A percentile compares a stretch with the other conserved stretches of the same genome.
Evolutionary conservation across 768 basidiomycete species (phyloP).

Genomic region (Amanita fuliginea): DNA sequence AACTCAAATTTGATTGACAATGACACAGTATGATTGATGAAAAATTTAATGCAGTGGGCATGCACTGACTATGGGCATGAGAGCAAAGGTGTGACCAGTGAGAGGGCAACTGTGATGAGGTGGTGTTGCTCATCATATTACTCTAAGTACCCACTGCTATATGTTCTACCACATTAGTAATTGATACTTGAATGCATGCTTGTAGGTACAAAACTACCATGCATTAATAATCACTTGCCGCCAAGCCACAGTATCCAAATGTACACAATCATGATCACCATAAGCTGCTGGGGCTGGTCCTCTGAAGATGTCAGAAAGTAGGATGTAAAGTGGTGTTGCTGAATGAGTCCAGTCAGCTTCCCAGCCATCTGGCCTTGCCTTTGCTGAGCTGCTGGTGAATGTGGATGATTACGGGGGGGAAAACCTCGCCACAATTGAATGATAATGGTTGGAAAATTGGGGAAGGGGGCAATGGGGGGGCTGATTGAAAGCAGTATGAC

Average conservation of each 20-base stretch:
- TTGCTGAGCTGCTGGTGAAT: slow-evolving; percentile 2
- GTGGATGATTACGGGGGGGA: background rate
- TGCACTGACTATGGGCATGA: too few species aligned
- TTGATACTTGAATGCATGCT: too few species aligned
- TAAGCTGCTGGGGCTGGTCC: slow-evolving; percentile 8
- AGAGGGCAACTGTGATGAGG: too few species aligned
- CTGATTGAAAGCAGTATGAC: slow-evolving; percentile 12
- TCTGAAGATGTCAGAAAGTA: slow-evolving; percentile 12
- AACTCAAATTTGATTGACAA: too few species aligned
- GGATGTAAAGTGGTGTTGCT: slow-evolving; percentile 9
- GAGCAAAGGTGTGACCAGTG: too few species aligned
- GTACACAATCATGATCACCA: slow-evolving; percentile 8
- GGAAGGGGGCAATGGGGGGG: slow-evolving; percentile 7
- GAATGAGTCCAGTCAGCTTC: slow-evolving; percentile 11
- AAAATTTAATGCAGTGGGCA: too few species aligned
- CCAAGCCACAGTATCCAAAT: slow-evolving; percentile 9
- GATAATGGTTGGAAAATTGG: slow-evolving; percentile 7
- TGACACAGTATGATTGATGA: too few species aligned
- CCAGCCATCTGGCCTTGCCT: slow-evolving; percentile 9
- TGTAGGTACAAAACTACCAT: too few species aligned
- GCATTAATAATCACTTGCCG: slow-evolving; percentile 9
- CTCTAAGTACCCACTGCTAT: too few species aligned
- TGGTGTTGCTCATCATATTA: too few species aligned
- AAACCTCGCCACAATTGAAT: slow-evolving; percentile 9
- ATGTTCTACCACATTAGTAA: too few species aligned